Evolutionary conservation across 352 stramenopile genomes (phyloP), one percentile per base, ranked within the genome.

Genomic region (Phytophthora capsici): DNA sequence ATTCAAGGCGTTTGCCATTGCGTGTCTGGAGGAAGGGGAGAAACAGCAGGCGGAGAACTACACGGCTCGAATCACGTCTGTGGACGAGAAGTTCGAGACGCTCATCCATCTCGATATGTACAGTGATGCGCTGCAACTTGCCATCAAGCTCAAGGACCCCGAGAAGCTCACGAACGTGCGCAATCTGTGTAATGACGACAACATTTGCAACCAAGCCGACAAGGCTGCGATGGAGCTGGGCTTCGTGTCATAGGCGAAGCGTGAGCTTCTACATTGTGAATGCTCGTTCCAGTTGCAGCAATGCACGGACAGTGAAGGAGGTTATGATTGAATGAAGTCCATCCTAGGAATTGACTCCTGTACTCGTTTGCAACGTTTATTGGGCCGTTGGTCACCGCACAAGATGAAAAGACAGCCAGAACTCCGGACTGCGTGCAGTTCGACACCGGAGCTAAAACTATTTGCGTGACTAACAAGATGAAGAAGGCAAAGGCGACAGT

Each of bases 81-180:
- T 88, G 41, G 86, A 94, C 58, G 86, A 94, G 66, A 94, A 94
- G 69, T 94, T 94, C 46, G 86, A 94, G 67, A 94, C 86, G n/a
- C 70, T 94, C 9, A 87, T 94, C 49, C 86, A 93, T 45, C 63
- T 94, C 40, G 82, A 93, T 46, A 89, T 94, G 86, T 94, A 91
- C 69, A 70, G 75, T 44, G 86, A 92, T 62, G 86, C 86, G 28
- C 65, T 94, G 50, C 82, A 91, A 53, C 63, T 94, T n/a, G 81
- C 86, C 22, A 91, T 94, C 72, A 91, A 91, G 67, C 73, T 89
- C 25, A 94, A 94, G 63, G 86, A 94, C 55, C 86, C 86, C 0
- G 86, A 94, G 65, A 94, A 94, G 71, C 84, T 94, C 63, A 93
- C 86, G 51, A 93, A 71, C 25, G 86, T 94, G 52, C 84, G 86